phyloP scores from a whole-genome alignment of 2,329 filamentous ascomycete genomes.

The Diaporthe aspalathi region DNA sequence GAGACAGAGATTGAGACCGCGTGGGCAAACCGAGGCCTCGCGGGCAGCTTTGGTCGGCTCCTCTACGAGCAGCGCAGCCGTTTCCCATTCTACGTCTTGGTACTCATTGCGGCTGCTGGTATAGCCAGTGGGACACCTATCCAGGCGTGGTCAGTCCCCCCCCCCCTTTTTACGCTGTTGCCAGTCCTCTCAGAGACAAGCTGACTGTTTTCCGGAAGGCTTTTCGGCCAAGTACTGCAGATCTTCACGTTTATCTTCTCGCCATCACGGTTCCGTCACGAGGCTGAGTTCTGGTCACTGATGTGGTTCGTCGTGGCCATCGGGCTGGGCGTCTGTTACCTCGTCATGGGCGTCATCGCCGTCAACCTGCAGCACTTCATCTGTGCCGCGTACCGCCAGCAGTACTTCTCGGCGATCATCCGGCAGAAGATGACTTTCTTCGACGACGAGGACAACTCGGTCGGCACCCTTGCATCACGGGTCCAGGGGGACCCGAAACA shows the following conservation, averaged over 20 bases:
- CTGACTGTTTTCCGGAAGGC: constrained; percentile 48
- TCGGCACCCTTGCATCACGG: constrained; percentile 69
- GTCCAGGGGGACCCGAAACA: constrained; percentile 68
- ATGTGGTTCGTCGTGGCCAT: constrained; percentile 64
- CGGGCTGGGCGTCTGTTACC: constrained; percentile 50
- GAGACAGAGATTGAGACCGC: constrained; percentile 31
- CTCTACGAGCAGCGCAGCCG: constrained; percentile 66
- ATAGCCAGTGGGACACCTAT: constrained; percentile 30
- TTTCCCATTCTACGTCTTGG: constrained; percentile 62
- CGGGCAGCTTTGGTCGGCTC: constrained; percentile 66
- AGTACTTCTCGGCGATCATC: constrained; percentile 71
- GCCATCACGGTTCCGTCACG: constrained; percentile 49
- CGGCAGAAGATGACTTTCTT: constrained; percentile 71
- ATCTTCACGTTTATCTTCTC: constrained; percentile 56
- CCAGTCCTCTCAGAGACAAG: background rate
- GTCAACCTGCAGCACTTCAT: constrained; percentile 59
- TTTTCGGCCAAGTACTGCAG: constrained; percentile 65
- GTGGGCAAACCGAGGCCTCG: constrained; percentile 55
- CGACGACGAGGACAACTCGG: constrained; percentile 68
- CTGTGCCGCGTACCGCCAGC: constrained; percentile 66
- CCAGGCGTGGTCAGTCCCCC: constrained; percentile 44
- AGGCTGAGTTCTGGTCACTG: constrained; percentile 70
- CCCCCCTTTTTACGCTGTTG: background rate
- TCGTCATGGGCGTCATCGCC: constrained; percentile 57
- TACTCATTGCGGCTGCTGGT: constrained; percentile 55